Conservation (phyloP, 2,329 filamentous ascomycete species). For the Sphaerostilbella broomeana region DNA sequence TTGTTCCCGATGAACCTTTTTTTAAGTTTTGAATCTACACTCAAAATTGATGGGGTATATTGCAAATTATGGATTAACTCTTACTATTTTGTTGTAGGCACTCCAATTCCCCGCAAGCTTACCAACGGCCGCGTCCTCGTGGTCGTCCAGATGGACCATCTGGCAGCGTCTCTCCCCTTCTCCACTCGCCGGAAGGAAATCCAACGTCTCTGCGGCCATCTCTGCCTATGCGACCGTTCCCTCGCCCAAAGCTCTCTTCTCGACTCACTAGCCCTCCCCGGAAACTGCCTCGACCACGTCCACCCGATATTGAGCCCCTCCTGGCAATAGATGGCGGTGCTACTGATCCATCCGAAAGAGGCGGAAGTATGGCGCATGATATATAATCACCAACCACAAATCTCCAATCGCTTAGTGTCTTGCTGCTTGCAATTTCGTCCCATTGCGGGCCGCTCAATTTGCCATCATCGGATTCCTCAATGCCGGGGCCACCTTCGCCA, state of each 20-base stretch:
- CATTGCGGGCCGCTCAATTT: constrained; percentile 26
- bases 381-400: constrained; percentile 90
- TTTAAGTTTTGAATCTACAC: not conserved
- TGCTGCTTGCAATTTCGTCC: constrained; percentile 55
- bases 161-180: constrained; percentile 57
- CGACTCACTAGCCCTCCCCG: constrained; percentile 21
- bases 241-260: constrained; percentile 27
- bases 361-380: constrained; percentile 72
- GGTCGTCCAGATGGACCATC: constrained; percentile 36
- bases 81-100: too few species aligned
- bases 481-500: constrained; percentile 48
- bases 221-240: constrained; percentile 30
- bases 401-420: constrained; percentile 67
- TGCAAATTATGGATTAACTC: too few species aligned
- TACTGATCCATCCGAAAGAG: constrained; percentile 66
- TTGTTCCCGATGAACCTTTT: not conserved
- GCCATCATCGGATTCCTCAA: constrained; percentile 34
- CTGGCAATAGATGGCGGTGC: constrained; percentile 48
- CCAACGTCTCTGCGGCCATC: constrained; percentile 32
- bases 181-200: constrained; percentile 55
- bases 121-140: constrained; percentile 27
- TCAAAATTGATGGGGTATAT: constrained; percentile 24
- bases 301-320: constrained; percentile 19
- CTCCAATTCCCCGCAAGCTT: constrained; percentile 6
- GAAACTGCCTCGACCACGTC: constrained; percentile 18